Conservation (phyloP, 2,329 filamentous ascomycete species). For the Aspergillus sp. region DNA sequence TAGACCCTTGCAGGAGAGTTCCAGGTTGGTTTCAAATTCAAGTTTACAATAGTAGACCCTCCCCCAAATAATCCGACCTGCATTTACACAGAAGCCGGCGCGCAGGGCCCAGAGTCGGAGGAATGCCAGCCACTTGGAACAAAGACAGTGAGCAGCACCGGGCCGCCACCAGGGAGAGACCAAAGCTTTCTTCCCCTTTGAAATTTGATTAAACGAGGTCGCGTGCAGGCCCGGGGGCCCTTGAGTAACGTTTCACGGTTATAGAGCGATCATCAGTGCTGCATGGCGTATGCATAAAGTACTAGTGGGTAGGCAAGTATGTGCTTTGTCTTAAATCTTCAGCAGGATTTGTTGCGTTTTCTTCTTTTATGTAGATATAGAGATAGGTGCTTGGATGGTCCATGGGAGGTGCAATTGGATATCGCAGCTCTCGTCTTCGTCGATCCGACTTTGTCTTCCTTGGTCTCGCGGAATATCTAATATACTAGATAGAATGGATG, state of each 20-base stretch:
- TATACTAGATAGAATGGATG: background rate
- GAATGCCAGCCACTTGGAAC: background rate
- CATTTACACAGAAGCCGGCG: background rate
- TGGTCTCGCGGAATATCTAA: background rate
- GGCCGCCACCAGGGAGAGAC: background rate
- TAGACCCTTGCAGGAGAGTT: conserved; percentile 3
- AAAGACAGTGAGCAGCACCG: background rate
- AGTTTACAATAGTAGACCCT: background rate
- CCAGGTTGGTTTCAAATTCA: background rate
- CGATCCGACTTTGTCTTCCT: background rate
- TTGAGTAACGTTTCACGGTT: background rate
- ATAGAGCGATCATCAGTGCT: background rate
- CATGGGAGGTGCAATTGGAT: background rate
- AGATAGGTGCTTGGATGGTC: too few species aligned
- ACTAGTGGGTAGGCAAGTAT: background rate
- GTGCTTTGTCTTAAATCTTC: background rate
- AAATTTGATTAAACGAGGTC: background rate
- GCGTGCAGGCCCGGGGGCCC: background rate
- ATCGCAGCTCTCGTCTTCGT: background rate
- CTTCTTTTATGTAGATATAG: background rate
- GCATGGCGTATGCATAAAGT: background rate
- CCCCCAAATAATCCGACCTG: background rate
- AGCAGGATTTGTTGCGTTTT: background rate
- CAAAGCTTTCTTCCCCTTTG: background rate
- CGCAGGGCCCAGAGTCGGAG: background rate